These are phyloP conservation scores for Dactylella cylindrospora DNA, from an alignment of 2,329 filamentous ascomycete genomes.

Conservation along the genomic window DNA sequence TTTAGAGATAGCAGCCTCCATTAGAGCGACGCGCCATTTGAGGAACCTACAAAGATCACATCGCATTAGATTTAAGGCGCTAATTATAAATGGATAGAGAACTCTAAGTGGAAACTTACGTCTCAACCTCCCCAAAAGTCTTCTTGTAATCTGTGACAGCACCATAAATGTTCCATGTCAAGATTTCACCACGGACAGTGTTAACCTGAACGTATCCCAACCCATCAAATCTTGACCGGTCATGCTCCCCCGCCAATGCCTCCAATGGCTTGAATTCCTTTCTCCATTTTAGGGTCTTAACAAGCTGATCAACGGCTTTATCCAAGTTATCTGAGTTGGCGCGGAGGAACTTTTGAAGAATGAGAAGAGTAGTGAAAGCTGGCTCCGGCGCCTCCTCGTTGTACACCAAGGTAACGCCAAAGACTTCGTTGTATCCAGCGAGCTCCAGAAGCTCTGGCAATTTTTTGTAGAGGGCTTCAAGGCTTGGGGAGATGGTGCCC, in stretches of 20 bases:
- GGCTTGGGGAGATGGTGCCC: conserved; percentile 49
- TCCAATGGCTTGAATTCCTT: conserved; percentile 71
- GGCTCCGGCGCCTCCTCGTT: conserved; percentile 32
- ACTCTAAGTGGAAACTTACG: conserved; percentile 60
- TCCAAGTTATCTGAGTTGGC: conserved; percentile 77
- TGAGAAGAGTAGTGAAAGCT: conserved; percentile 48
- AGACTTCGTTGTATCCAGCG: conserved; percentile 72
- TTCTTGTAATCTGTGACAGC: conserved; percentile 75
- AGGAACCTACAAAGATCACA: conserved; percentile 69
- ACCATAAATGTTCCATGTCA: conserved; percentile 94
- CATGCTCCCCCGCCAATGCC: conserved; percentile 64
- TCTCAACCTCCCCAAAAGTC: conserved; percentile 78
- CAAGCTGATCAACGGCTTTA: conserved; percentile 75
- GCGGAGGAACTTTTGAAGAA: conserved; percentile 90
- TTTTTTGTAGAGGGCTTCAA: conserved; percentile 61
- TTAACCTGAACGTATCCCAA: conserved; percentile 81
- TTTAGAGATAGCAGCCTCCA: conserved; percentile 79
- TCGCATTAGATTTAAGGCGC: background rate
- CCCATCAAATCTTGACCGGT: conserved; percentile 69
- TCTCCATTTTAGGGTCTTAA: conserved; percentile 78
- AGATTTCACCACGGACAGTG: conserved; percentile 62
- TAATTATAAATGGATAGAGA: background rate
- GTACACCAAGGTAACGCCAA: conserved; percentile 70
- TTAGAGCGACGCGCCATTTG: conserved; percentile 83
- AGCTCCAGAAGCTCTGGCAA: conserved; percentile 62